Conservation (phyloP, 164 flowering plant genomes). For the Kalanchoe fedtschenkoi region DNA sequence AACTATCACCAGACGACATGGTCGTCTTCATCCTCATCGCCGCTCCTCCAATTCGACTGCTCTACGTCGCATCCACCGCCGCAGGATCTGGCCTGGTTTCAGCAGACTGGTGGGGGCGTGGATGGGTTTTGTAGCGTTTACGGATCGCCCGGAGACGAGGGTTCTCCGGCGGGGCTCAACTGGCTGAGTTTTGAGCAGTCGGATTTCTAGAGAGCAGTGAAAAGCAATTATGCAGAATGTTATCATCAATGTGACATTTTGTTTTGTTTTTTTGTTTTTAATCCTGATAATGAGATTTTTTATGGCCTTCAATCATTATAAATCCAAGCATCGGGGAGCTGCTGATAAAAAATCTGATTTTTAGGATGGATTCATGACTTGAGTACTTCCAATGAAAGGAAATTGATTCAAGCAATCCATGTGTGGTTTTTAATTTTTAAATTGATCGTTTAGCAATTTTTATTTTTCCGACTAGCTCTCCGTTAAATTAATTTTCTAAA, state of each 20-base stretch:
- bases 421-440: too few relatives aligned
- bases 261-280: neutral
- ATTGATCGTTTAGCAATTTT: too few relatives aligned
- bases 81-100: neutral
- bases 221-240: neutral
- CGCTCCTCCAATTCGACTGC: neutral
- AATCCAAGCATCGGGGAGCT: too few relatives aligned
- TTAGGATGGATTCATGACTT: neutral
- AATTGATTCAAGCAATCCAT: too few relatives aligned
- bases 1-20: too few relatives aligned
- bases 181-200: neutral
- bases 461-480: too few relatives aligned
- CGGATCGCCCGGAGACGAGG: neutral
- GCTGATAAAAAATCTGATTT: too few relatives aligned
- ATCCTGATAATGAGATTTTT: neutral
- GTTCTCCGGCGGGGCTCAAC: neutral
- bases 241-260: neutral
- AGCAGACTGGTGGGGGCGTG: too few relatives aligned
- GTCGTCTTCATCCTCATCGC: slow-evolving; percentile 1
- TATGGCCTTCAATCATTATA: neutral
- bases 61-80: neutral
- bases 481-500: too few relatives aligned
- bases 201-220: neutral
- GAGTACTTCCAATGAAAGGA: too few relatives aligned
- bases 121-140: neutral